Conservation (phyloP, 1,284 basidiomycete species). For the Puccinia novopanici region DNA sequence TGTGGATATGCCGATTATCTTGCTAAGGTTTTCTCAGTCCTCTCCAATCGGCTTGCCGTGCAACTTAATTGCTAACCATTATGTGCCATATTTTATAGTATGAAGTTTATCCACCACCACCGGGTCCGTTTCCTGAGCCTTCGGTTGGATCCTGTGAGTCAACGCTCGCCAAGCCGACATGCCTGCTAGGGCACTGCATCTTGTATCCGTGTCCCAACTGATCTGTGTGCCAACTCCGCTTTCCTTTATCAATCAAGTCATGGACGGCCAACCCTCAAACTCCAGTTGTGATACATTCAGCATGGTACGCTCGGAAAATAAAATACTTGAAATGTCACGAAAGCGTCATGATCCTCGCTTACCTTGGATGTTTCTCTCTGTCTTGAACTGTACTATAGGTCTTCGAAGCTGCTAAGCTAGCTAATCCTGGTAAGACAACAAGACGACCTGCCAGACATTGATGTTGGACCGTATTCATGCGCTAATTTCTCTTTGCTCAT, state of each 20-base stretch:
- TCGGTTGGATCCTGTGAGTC: conserved; percentile 30
- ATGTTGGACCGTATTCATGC: background rate
- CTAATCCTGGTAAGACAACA: conserved; percentile 28
- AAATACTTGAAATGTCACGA: background rate
- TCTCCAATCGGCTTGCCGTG: background rate
- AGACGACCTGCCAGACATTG: no score
- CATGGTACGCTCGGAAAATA: conserved; percentile 5
- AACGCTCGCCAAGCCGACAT: background rate
- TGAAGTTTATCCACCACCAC: conserved; percentile 40
- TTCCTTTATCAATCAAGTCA: background rate
- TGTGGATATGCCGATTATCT: conserved; percentile 50
- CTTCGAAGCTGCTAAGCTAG: conserved; percentile 16
- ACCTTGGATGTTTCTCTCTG: no score
- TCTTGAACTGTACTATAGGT: no score
- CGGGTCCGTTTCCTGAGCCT: conserved; percentile 31
- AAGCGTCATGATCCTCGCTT: no score
- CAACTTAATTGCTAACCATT: background rate
- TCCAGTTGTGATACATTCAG: conserved; percentile 25
- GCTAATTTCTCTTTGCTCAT: background rate
- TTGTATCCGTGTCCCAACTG: background rate
- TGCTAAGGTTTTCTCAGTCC: conserved; percentile 7
- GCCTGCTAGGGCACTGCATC: background rate
- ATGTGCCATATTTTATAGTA: background rate
- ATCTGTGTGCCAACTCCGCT: background rate
- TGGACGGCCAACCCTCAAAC: background rate